These are phyloP conservation scores for Colletotrichum sidae DNA, from an alignment of 2,329 filamentous ascomycete genomes.

Conservation along the genomic window DNA sequence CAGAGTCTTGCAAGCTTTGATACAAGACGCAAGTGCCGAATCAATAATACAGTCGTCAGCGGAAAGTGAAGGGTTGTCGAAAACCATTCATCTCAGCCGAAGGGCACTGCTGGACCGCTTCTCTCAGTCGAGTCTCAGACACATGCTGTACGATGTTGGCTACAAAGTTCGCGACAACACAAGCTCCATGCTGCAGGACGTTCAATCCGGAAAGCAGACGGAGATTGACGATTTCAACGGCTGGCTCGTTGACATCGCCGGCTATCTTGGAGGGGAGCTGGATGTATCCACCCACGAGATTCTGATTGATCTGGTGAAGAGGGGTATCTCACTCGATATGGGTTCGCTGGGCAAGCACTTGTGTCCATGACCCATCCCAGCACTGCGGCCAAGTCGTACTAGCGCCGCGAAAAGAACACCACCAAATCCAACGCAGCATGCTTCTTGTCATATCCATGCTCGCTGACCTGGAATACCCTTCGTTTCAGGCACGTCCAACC, in stretches of 20 bases:
- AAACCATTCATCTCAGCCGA: not conserved
- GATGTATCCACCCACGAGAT: conserved; percentile 53
- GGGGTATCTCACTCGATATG: conserved; percentile 45
- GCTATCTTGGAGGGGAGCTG: conserved; percentile 48
- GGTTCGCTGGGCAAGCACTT: conserved; percentile 48
- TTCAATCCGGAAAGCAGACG: conserved; percentile 61
- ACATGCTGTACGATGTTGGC: conserved; percentile 60
- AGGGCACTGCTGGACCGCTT: conserved; percentile 52
- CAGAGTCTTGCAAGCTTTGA: conserved; percentile 75
- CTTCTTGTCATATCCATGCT: not conserved
- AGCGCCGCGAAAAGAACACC: too few species aligned
- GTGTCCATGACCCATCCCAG: conserved; percentile 24
- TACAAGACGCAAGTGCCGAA: conserved; percentile 62
- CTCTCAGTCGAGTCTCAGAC: conserved; percentile 53
- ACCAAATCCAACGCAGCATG: not conserved
- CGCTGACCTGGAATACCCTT: too few species aligned
- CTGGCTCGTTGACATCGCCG: conserved; percentile 63
- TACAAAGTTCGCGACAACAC: conserved; percentile 64
- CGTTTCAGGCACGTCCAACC: too few species aligned
- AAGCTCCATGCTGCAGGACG: conserved; percentile 73
- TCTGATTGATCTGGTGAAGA: conserved; percentile 58
- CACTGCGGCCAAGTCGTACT: not conserved
- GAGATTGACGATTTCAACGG: conserved; percentile 72
- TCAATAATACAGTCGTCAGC: conserved; percentile 48
- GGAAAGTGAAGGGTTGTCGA: not conserved